Base-by-base conservation (phyloP, 2,329 filamentous ascomycete species). In the Xylaria sp. region DNA sequence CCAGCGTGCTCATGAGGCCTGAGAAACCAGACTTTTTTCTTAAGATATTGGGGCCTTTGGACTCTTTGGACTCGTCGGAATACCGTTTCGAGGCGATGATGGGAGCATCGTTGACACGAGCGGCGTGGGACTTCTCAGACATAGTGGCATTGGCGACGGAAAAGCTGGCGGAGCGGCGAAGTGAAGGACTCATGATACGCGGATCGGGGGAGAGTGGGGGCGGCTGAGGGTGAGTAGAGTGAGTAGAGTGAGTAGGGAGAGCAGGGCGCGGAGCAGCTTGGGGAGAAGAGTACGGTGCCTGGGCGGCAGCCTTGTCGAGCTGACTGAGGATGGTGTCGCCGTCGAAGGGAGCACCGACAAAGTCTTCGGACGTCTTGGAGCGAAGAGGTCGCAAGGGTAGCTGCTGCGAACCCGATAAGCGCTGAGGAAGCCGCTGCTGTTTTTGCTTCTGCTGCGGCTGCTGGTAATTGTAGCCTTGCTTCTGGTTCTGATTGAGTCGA, bases 1-100 rank as follows among this genome's bases (percentile, higher is more conserved):
- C 90, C 69, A 91, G 79, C 79, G 91, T 95, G 79, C 91, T 95
- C 84, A 97, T 90, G 77, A 97, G 94, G 74, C 91, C 93, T 18
- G 93, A 94, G 78, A 97, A 93, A 67, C 93, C 93, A 60, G 92
- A 92, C 84, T 97, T 97, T 84, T 97, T 97, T 76, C 93, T 88
- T 70, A 90, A 81, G 69, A 90, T 84, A 68, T 82, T 81, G 2
- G 85, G 82, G 18, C 85, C 83, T 76, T 89, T 91, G 51, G 86
- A 81, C 64, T 91, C 88, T 75, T 87, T 89, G 69, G 83, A 84
- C 81, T 97, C 93, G 80, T 96, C 93, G 18, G 93, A 96, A 79
- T 91, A 92, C 73, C 93, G 85, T 82, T 96, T 93, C 48, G 89
- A 85, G 70, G 84, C 85, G 53, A 84, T 81, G 67, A 87, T 76